phyloP scores from a whole-genome alignment of 495 filamentous ascomycete genomes.

The Trypethelium eluteriae region DNA sequence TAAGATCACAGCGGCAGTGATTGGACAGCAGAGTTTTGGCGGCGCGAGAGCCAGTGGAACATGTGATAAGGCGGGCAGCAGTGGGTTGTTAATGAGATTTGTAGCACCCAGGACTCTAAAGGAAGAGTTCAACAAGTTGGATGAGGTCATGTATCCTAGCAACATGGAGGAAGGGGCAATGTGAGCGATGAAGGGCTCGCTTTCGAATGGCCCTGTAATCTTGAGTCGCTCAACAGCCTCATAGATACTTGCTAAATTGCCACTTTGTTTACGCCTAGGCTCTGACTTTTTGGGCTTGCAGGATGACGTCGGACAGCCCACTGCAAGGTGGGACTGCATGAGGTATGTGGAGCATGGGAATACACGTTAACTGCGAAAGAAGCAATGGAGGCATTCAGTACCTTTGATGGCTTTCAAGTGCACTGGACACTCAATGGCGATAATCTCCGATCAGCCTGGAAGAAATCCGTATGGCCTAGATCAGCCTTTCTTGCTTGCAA shows the following conservation, averaged over 20 bases:
- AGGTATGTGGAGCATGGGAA: neutral
- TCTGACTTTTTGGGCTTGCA: neutral
- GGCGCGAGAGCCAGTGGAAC: constrained; percentile 80
- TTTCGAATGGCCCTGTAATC: neutral
- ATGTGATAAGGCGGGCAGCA: constrained; percentile 85
- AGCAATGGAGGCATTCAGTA: neutral
- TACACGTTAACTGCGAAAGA: neutral
- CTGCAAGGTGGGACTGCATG: neutral
- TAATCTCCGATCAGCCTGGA: neutral
- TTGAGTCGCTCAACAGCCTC: neutral
- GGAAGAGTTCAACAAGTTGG: constrained; percentile 72
- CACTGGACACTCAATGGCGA: neutral
- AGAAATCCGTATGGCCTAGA: neutral
- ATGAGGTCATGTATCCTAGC: constrained; percentile 70
- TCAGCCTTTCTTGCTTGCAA: neutral
- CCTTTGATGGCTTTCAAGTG: constrained; percentile 1
- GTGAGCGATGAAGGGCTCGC: neutral
- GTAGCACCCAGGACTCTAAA: constrained; percentile 80
- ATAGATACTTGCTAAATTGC: neutral
- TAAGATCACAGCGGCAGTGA: constrained; percentile 86
- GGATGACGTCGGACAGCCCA: neutral
- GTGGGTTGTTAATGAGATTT: constrained; percentile 66
- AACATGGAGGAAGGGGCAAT: constrained; percentile 39
- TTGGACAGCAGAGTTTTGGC: constrained; percentile 88
- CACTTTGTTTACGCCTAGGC: neutral